Base-by-base conservation (phyloP, 2,329 filamentous ascomycete genomes). In the Geosmithia morbida region DNA sequence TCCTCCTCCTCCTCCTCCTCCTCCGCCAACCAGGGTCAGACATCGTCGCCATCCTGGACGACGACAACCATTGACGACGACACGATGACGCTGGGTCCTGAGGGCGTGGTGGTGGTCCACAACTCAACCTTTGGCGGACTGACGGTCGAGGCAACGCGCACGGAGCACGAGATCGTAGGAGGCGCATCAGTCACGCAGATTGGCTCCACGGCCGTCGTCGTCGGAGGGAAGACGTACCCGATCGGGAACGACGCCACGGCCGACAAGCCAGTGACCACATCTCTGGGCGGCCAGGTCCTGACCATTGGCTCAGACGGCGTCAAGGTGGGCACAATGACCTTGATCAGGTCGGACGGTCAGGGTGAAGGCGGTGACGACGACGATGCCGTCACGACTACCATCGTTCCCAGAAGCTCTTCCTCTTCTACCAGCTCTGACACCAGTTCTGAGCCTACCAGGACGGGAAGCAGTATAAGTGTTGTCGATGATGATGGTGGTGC, bases 181-280 rank as follows among this genome's bases (percentile, higher is more conserved):
- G 74, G 74, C 11, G 72, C 67, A 16, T 75, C 73, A 2, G 61
- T 77, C 46, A 73, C 70, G 16, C 65, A 70, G 53, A 53, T 75
- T 8, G 68, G 66, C n/a, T 58, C 68, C 1, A 70, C 66, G 2
- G n/a, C 68, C 13, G 66, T 73, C 1, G 65, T 79, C 26, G 62
- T 82, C 45, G 61, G 65, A 37, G 69, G 69, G 33, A 60, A 60
- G 2, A 75, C 70, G 0, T 77, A 37, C 33, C 72, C 68, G 1
- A 59, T 79, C 45, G 74, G 73, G 0, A 63, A 69, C 0, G 65
- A 63, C 11, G 56, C 56, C 11, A 68, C 22, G 22, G 22, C 22
- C 22, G 22, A 26, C 22, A 8, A 26, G 22, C 4, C 22, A 5
- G 22, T 61, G 1, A 76, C 68, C 0, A 70, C 68, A 1, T 61